These are phyloP conservation scores for Entomortierella lignicola DNA, from an alignment of 192 early-diverging fungal species.

Conservation along the genomic window DNA sequence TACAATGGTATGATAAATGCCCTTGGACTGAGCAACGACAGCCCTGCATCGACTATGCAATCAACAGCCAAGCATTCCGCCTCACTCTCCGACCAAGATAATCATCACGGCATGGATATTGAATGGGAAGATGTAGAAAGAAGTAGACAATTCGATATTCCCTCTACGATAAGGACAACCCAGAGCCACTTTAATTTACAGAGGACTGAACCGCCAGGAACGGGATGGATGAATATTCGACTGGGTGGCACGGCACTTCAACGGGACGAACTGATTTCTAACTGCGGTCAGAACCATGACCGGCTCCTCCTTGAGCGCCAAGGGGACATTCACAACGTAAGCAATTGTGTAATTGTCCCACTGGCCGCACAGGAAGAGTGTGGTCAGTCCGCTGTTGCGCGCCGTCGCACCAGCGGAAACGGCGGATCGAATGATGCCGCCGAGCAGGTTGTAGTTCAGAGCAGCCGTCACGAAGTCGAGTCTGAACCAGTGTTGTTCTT, in stretches of 20 bases:
- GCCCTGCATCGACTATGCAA: too few species aligned
- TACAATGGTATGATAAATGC: slow-evolving; percentile 10
- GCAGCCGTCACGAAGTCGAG: slow-evolving; percentile 45
- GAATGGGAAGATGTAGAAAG: not conserved
- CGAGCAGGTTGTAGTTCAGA: slow-evolving; percentile 55
- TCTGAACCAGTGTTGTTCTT: slow-evolving; percentile 52
- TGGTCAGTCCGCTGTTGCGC: slow-evolving; percentile 17
- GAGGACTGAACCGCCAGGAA: not conserved
- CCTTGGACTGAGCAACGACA: not conserved
- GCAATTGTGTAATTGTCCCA: not conserved
- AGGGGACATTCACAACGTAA: slow-evolving; percentile 2
- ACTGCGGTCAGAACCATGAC: slow-evolving; percentile 11
- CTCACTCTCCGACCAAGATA: not conserved
- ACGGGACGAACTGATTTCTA: not conserved
- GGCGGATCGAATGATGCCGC: slow-evolving; percentile 14
- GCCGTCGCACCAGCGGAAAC: slow-evolving; percentile 14
- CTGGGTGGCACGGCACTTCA: not conserved
- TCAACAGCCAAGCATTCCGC: not conserved
- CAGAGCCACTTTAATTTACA: not conserved
- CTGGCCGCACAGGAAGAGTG: slow-evolving; percentile 3
- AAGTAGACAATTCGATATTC: not conserved
- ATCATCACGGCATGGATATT: slow-evolving; percentile 8
- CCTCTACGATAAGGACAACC: not conserved
- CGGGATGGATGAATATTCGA: slow-evolving; percentile 6
- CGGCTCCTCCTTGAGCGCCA: slow-evolving; percentile 1